phyloP scores from a whole-genome alignment of 1,284 basidiomycete genomes.

The Ceratobasidium sp. region DNA sequence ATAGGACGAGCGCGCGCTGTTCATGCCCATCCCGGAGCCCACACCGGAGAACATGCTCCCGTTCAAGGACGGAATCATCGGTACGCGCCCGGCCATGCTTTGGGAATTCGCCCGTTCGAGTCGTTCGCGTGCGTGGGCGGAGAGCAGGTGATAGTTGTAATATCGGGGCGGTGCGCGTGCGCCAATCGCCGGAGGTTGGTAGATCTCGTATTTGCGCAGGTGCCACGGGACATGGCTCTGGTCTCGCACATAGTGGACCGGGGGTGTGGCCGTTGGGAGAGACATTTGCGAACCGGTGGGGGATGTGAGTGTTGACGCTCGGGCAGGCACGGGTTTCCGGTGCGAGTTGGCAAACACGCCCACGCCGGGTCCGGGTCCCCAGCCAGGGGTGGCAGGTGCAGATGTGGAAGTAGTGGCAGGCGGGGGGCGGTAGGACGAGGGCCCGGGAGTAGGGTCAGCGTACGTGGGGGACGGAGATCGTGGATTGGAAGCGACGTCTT shows the following conservation, averaged over 20 bases:
- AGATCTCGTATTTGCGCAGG: constrained; percentile 43
- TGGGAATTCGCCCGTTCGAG: constrained; percentile 24
- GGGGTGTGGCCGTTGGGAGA: neutral
- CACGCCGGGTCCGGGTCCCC: constrained; percentile 28
- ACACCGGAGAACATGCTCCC: constrained; percentile 32
- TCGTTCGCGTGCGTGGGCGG: constrained; percentile 28
- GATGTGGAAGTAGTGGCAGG: neutral
- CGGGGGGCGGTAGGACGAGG: constrained; percentile 1
- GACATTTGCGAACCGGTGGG: constrained; percentile 27
- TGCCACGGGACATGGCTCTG: constrained; percentile 42
- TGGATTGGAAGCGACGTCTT: constrained; percentile 24
- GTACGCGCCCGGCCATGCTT: constrained; percentile 7
- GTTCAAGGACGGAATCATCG: constrained; percentile 24
- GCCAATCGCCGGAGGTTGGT: constrained; percentile 42
- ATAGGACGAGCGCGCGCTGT: constrained; percentile 36
- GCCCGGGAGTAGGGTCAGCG: constrained; percentile 5
- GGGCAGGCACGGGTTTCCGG: constrained; percentile 30
- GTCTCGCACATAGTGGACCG: constrained; percentile 29
- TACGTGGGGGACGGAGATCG: constrained; percentile 35
- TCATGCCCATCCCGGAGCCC: constrained; percentile 21
- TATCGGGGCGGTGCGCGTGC: constrained; percentile 42
- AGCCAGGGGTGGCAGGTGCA: constrained; percentile 5
- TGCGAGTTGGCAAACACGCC: constrained; percentile 26
- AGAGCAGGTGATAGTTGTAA: constrained; percentile 37
- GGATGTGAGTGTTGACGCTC: constrained; percentile 3